Conservation (phyloP, 2,329 filamentous ascomycete species). For the Apiospora marii region DNA sequence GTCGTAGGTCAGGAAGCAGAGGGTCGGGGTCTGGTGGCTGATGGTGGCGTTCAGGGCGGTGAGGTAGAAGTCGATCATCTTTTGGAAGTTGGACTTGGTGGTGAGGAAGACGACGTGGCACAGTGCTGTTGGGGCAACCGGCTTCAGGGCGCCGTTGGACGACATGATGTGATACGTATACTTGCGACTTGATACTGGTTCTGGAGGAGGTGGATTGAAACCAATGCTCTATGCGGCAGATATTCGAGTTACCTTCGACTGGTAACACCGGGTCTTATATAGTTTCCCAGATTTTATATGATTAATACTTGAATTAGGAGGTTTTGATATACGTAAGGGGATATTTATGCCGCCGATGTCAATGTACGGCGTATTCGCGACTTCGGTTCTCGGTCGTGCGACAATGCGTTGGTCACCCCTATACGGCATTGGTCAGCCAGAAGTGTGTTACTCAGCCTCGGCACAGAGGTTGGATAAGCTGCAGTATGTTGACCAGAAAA, state of each 20-base stretch:
- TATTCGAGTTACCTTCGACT: too few relatives aligned
- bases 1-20: slow-evolving; percentile 53
- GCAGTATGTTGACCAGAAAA: background rate
- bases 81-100: slow-evolving; percentile 32
- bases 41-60: slow-evolving; percentile 46
- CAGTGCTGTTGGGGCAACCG: background rate
- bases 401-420: background rate
- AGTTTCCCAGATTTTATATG: too few relatives aligned
- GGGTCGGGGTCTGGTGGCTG: slow-evolving; percentile 25
- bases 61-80: slow-evolving; percentile 47
- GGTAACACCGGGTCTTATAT: too few relatives aligned
- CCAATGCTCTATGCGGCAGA: background rate
- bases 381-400: background rate
- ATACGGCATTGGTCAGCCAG: background rate
- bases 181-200: background rate
- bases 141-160: background rate
- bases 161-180: background rate
- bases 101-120: slow-evolving; percentile 38
- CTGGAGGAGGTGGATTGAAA: background rate
- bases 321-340: background rate
- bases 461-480: background rate
- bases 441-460: background rate
- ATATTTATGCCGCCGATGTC: background rate
- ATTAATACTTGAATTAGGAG: background rate
- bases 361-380: background rate